Evolutionary conservation across 2,329 filamentous ascomycete genomes (phyloP).

Genomic region (Sordariomycetes sp.): DNA sequence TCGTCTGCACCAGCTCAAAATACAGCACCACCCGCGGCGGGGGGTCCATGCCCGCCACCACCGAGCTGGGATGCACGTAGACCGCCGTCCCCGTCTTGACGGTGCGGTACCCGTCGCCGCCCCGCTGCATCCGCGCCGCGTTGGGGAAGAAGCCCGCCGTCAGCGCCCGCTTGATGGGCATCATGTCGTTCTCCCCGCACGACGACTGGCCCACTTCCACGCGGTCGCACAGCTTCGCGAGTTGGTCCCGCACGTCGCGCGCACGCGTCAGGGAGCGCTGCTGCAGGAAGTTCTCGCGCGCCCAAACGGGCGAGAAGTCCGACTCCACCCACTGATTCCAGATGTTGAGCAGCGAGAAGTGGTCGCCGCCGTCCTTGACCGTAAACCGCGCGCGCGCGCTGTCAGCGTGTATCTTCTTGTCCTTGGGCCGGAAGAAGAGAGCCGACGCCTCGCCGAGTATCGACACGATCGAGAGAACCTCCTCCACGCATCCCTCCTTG

Average conservation of each 20-base stretch:
- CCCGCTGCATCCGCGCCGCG: slow-evolving; percentile 68
- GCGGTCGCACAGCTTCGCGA: slow-evolving; percentile 82
- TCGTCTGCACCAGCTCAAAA: slow-evolving; percentile 69
- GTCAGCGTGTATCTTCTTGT: slow-evolving; percentile 95
- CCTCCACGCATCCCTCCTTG: slow-evolving; percentile 84
- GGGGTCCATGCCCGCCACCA: slow-evolving; percentile 66
- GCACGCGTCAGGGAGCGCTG: slow-evolving; percentile 80
- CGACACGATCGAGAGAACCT: slow-evolving; percentile 83
- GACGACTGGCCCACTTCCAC: slow-evolving; percentile 69
- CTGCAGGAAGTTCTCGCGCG: slow-evolving; percentile 86
- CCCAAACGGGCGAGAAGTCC: slow-evolving; percentile 80
- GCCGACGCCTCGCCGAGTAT: slow-evolving; percentile 84
- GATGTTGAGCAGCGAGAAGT: slow-evolving; percentile 77
- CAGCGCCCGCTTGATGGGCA: slow-evolving; percentile 75
- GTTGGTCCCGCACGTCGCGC: slow-evolving; percentile 82
- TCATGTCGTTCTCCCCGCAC: slow-evolving; percentile 51
- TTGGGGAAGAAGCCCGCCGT: slow-evolving; percentile 93
- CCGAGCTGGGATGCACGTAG: slow-evolving; percentile 80
- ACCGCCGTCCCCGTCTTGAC: slow-evolving; percentile 84
- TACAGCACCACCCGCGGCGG: slow-evolving; percentile 74
- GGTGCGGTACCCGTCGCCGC: slow-evolving; percentile 79
- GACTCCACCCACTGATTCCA: slow-evolving; percentile 93
- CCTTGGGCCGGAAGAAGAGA: slow-evolving; percentile 88
- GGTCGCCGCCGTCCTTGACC: slow-evolving; percentile 65
- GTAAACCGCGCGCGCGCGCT: slow-evolving; percentile 82